These are phyloP conservation scores for Miscanthus lutarioriparius DNA, from an alignment of 176 grass and related monocot species.

Conservation along the genomic window DNA sequence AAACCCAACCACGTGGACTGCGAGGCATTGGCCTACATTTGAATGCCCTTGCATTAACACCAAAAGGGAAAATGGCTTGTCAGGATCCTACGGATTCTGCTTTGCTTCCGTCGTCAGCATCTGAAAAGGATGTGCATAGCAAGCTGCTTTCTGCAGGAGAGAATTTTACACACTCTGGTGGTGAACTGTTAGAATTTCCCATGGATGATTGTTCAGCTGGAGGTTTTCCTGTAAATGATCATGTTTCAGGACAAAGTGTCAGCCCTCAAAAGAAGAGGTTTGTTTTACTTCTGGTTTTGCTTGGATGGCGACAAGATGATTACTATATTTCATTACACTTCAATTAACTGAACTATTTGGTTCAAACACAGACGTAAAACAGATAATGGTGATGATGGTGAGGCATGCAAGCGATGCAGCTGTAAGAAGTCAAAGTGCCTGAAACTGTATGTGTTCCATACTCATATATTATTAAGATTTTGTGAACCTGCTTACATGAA, in stretches of 20 bases:
- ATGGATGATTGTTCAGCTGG: constrained; percentile 53
- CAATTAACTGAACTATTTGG: constrained; percentile 20
- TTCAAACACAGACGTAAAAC: constrained; percentile 64
- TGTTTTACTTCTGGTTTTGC: constrained; percentile 13
- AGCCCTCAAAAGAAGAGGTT: constrained; percentile 97
- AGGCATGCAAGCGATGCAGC: constrained; percentile 94
- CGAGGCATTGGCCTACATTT: constrained; percentile 94
- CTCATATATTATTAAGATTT: constrained; percentile 14
- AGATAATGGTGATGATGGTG: constrained; percentile 76
- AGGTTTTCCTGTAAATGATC: constrained; percentile 51
- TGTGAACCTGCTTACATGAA: background rate
- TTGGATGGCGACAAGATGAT: background rate
- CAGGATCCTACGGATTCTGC: constrained; percentile 40
- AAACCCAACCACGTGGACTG: constrained; percentile 45
- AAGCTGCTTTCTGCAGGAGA: constrained; percentile 54
- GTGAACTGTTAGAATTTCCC: constrained; percentile 46
- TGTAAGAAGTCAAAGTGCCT: constrained; percentile 99
- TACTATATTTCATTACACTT: constrained; percentile 8
- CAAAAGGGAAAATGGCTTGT: constrained; percentile 57
- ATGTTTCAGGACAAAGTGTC: constrained; percentile 57
- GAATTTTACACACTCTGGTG: constrained; percentile 35
- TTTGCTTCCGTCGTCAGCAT: constrained; percentile 47
- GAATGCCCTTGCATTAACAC: constrained; percentile 77
- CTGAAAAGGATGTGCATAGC: constrained; percentile 45
- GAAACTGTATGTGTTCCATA: constrained; percentile 68